These are phyloP conservation scores for Luvunga scandens DNA, from an alignment of 345 rosid species.

Conservation along the genomic window DNA sequence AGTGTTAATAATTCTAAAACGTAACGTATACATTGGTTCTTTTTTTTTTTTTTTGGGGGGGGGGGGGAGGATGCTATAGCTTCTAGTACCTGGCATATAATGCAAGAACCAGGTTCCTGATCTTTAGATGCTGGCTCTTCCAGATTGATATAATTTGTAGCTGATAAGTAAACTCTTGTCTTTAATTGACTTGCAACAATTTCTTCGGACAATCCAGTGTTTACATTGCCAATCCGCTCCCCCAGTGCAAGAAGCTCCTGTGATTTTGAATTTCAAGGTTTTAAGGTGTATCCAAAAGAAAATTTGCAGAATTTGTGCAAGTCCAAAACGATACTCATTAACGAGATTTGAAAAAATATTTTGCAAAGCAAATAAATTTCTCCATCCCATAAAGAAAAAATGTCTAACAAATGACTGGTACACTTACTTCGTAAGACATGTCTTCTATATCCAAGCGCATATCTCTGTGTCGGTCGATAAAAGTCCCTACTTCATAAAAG, in stretches of 20 bases:
- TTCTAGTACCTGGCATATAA: slow-evolving; percentile 77
- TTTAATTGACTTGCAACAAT: slow-evolving; percentile 37
- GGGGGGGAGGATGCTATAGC: background rate
- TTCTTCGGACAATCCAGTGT: slow-evolving; percentile 79
- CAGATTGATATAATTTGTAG: slow-evolving; percentile 41
- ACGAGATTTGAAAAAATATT: background rate
- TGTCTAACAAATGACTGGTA: background rate
- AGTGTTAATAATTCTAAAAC: background rate
- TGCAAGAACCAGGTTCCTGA: slow-evolving; percentile 65
- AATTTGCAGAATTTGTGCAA: background rate
- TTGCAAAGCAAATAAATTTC: background rate
- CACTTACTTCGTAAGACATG: slow-evolving; percentile 81
- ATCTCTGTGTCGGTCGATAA: slow-evolving; percentile 70
- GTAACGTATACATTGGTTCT: background rate
- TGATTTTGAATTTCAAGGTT: background rate
- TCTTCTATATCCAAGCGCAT: slow-evolving; percentile 94
- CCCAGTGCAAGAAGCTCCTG: slow-evolving; percentile 90
- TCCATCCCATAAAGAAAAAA: background rate
- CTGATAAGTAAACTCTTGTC: slow-evolving; percentile 41
- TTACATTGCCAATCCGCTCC: slow-evolving; percentile 77
- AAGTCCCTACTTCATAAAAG: slow-evolving; percentile 44
- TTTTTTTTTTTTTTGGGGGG: too few relatives aligned
- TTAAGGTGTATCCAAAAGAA: background rate
- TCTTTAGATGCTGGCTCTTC: slow-evolving; percentile 57
- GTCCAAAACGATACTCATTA: background rate